A percentile compares a stretch with the other conserved stretches of the same genome.
phyloP scores from a whole-genome alignment of 1,284 basidiomycete genomes.

The Leucoagaricus sp. region DNA sequence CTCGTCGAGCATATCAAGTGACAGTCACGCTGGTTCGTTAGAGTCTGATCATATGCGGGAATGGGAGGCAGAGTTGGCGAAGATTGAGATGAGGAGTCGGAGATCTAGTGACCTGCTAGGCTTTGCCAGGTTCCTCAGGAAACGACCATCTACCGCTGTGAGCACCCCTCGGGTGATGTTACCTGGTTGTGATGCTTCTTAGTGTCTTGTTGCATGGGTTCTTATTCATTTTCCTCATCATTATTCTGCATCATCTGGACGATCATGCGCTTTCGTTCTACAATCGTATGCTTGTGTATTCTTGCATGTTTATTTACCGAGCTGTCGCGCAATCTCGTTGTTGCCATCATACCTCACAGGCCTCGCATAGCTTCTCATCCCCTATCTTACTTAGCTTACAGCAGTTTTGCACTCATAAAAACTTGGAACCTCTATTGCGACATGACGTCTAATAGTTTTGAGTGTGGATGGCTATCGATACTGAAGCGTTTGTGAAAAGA shows the following conservation, averaged over 20 bases:
- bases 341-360: constrained; percentile 4
- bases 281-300: not conserved
- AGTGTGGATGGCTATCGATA: too few species aligned
- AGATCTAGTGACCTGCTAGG: constrained; percentile 63
- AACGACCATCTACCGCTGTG: constrained; percentile 20
- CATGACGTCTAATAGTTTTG: too few species aligned
- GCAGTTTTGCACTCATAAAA: too few species aligned
- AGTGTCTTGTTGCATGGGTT: constrained; percentile 4
- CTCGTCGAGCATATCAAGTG: constrained; percentile 33
- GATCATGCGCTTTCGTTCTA: not conserved
- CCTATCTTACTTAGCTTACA: too few species aligned
- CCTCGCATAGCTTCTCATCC: not conserved
- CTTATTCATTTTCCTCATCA: not conserved
- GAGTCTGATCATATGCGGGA: constrained; percentile 51
- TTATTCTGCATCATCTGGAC: constrained; percentile 4
- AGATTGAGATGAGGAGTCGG: constrained; percentile 66
- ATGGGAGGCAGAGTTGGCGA: constrained; percentile 77
- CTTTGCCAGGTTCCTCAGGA: constrained; percentile 48
- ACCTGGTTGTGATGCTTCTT: constrained; percentile 13
- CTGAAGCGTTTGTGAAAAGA: too few species aligned
- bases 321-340: constrained; percentile 13
- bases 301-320: constrained; percentile 10
- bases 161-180: constrained; percentile 21
- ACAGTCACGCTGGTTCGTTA: constrained; percentile 26
- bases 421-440: too few species aligned